These are phyloP conservation scores for Williopsis jadinii DNA, from an alignment of 1,139 yeast species.

Conservation along the genomic window DNA sequence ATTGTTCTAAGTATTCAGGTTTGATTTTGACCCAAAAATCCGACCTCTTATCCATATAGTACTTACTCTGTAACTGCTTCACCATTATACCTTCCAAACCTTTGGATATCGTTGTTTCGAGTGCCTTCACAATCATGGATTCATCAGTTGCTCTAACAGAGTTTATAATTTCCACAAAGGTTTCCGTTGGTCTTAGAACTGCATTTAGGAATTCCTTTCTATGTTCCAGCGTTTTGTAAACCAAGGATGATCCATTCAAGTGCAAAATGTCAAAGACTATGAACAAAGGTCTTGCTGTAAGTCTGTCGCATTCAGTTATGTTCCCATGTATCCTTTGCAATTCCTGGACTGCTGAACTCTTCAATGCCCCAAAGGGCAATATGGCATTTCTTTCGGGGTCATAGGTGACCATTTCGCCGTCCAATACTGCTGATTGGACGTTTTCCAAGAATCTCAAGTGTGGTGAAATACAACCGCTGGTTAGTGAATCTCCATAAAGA, in stretches of 20 bases:
- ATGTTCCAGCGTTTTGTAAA: constrained; percentile 44
- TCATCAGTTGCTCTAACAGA: constrained; percentile 37
- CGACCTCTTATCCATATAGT: constrained; percentile 52
- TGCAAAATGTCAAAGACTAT: constrained; percentile 68
- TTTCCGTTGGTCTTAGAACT: constrained; percentile 41
- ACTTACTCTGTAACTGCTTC: constrained; percentile 55
- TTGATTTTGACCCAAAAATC: constrained; percentile 79
- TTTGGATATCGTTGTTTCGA: constrained; percentile 50
- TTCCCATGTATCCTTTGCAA: constrained; percentile 26
- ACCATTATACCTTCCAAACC: constrained; percentile 81
- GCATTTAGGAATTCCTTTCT: constrained; percentile 47
- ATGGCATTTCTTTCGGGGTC: constrained; percentile 54
- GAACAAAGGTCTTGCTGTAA: constrained; percentile 45
- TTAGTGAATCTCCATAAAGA: constrained; percentile 57
- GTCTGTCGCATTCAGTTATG: constrained; percentile 8
- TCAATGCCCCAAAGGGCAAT: constrained; percentile 75
- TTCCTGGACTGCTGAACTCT: constrained; percentile 48
- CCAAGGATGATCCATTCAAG: constrained; percentile 57
- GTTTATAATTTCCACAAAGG: constrained; percentile 51
- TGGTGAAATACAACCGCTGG: constrained; percentile 54
- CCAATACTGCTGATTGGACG: constrained; percentile 51
- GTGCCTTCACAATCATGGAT: constrained; percentile 46
- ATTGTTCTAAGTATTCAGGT: constrained; percentile 82
- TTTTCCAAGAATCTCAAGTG: constrained; percentile 38
- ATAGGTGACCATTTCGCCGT: constrained; percentile 93